Base-by-base conservation (phyloP, 2,329 filamentous ascomycete genomes). In the Penicillium sclerotiorum region DNA sequence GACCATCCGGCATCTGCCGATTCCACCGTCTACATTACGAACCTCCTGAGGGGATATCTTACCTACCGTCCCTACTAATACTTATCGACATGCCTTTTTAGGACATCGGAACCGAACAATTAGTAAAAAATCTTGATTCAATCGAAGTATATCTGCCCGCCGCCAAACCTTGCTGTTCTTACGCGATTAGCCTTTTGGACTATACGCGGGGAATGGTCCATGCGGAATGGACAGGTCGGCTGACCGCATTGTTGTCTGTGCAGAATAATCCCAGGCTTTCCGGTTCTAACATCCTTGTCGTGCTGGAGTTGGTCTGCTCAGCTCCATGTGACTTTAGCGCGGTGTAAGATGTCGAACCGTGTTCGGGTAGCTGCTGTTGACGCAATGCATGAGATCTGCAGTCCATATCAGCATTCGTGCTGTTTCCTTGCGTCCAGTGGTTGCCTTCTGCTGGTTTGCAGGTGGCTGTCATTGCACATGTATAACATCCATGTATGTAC, bases 221-320 rank as follows among this genome's bases (percentile, higher is more conserved):
- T 53, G 47, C 52, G 38, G 45, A 4, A 53, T 48, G 20, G 81
- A 15, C 27, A 17, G 15, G 39, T 49, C 48, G 48, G 46, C 46
- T 55, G 54, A 55, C 46, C 41, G 55, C 78, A 72, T 73, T 38
- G 35, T 75, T 3, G 65, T 64, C 40, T 79, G 71, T 57, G 47
- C 65, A 25, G 52, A 64, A 53, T 77, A n/a, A 28, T 28, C 25
- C 25, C 6, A 28, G 25, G 25, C 25, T 28, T 28, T 8, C 9
- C 9, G 25, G 9, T 28, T 8, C 25, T 61, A 23, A 68, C 62
- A 4, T 73, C 15, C 23, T n/a, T 20, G 28, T 11, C n/a, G 30
- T 20, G 13, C 27, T 30, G 15, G 15, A 17, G 33, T 36, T n/a
- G n/a, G 22, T 23, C 5, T 38, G 5, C 9, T 12, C n/a, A 17